Base-by-base conservation (phyloP, 345 rosid species). In the Pelargonium nanum region DNA sequence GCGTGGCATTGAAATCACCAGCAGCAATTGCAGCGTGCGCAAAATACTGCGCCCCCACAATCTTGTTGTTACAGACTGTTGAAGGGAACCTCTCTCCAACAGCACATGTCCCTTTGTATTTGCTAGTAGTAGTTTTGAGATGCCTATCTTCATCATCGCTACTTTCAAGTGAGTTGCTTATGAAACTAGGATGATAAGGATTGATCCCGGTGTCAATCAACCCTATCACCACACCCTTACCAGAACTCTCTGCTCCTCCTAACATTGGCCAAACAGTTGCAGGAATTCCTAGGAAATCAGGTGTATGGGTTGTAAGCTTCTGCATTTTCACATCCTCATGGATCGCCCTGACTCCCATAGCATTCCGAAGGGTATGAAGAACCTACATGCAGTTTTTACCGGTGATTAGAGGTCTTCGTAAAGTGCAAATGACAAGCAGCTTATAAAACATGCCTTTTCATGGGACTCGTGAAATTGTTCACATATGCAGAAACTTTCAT, bases 151-250 rank as follows among this genome's bases (percentile, higher is more conserved):
- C 48, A 40, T 40, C 48, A 40, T 44, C 58, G 32, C 51, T 56
- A 8, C 67, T 64, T 22, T 50, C 24, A 0, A 63, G 56, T 15
- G 66, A 56, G 22, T 6, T 25, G n/a, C 44, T 64, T 16, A 58
- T 10, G 22, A 80, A 80, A 72, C 84, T 80, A 21, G 84, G 84
- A 67, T 80, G 81, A 16, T 51, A 5, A 58, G 80, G 78, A 62
- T 80, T 71, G 57, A 80, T 79, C 56, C 83, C 83, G 1, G 83
- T 76, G 60, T 79, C 79, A 53, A 79, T 63, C 45, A 79, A 61
- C 54, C 83, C 83, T n/a, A 79, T 79, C n/a, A 74, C 73, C 0
- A 79, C 70, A 45, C 83, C 80, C 56, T 76, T 76, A 30, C 80
- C 76, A 0, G 80, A 57, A 57, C 21, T 34, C 19, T 65, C 57